These are phyloP conservation scores for Mortierella sp. DNA, from an alignment of 371 early-diverging fungal genomes.

Conservation along the genomic window DNA sequence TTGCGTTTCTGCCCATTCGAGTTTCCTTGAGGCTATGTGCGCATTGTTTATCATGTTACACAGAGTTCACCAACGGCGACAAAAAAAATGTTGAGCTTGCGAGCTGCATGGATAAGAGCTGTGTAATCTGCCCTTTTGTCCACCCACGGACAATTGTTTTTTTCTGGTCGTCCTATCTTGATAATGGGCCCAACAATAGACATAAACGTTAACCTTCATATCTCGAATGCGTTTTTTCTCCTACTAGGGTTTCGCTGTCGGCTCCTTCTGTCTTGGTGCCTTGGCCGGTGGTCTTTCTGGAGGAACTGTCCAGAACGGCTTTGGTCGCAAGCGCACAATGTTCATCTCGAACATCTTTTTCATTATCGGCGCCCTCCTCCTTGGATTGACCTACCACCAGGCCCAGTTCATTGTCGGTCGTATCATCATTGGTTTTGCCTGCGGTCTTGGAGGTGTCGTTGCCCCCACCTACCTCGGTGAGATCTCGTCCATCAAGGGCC, in stretches of 20 bases:
- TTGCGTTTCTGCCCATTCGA: background rate
- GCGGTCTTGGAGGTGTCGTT: slow-evolving; percentile 85
- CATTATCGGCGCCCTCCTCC: slow-evolving; percentile 73
- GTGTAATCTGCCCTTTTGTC: background rate
- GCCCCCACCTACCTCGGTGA: slow-evolving; percentile 89
- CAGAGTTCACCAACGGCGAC: background rate
- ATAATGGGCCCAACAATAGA: background rate
- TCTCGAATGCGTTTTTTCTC: background rate
- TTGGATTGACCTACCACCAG: slow-evolving; percentile 69
- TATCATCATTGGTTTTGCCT: slow-evolving; percentile 86
- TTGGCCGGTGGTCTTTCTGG: slow-evolving; percentile 62
- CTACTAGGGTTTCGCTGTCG: slow-evolving; percentile 71
- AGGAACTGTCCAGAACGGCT: slow-evolving; percentile 68
- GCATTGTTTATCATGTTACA: slow-evolving; percentile 17
- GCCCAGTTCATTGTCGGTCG: slow-evolving; percentile 85
- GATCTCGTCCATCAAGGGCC: slow-evolving; percentile 76
- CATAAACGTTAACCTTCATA: background rate
- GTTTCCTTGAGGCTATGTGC: background rate
- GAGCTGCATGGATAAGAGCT: background rate
- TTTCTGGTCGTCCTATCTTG: slow-evolving; percentile 7
- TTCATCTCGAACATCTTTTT: slow-evolving; percentile 75
- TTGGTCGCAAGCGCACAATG: slow-evolving; percentile 81
- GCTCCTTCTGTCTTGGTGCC: slow-evolving; percentile 83
- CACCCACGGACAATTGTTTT: slow-evolving; percentile 11
- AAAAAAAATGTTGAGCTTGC: background rate